phyloP scores from a whole-genome alignment of 768 basidiomycete species.

The Kwoniella mangroviensis region DNA sequence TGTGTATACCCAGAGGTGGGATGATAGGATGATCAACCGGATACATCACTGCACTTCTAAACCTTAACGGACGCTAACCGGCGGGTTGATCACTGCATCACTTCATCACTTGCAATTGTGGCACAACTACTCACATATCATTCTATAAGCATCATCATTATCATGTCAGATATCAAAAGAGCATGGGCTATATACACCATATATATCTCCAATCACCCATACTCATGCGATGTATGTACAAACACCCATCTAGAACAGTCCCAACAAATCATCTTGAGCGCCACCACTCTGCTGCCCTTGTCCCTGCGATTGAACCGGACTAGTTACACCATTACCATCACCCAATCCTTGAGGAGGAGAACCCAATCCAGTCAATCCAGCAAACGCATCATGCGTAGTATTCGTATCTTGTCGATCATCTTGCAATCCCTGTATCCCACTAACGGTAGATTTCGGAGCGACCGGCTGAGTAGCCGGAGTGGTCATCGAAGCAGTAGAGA shows the following conservation, averaged over 20 bases:
- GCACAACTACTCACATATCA: not conserved
- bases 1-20: not conserved
- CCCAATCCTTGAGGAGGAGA: constrained; percentile 26
- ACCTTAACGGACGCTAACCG: not conserved
- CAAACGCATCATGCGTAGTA: constrained; percentile 13
- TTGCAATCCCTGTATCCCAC: constrained; percentile 19
- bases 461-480: constrained; percentile 36
- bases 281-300: constrained; percentile 19
- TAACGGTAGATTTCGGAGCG: constrained; percentile 13
- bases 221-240: not conserved
- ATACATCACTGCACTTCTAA: not conserved
- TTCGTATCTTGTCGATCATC: not conserved
- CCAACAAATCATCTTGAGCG: constrained; percentile 64
- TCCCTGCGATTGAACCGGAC: constrained; percentile 55
- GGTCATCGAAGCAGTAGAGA: constrained; percentile 63
- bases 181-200: not conserved
- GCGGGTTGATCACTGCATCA: not conserved
- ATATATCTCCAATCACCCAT: not conserved
- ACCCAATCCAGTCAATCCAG: constrained; percentile 36
- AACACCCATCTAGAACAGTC: constrained; percentile 61
- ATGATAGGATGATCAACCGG: not conserved
- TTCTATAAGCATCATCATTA: not conserved
- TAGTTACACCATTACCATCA: constrained; percentile 52
- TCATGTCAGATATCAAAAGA: not conserved
- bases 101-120: too few relatives aligned